Evolutionary conservation across 2,329 filamentous ascomycete species (phyloP).

Genomic region (Fusarium hostae): DNA sequence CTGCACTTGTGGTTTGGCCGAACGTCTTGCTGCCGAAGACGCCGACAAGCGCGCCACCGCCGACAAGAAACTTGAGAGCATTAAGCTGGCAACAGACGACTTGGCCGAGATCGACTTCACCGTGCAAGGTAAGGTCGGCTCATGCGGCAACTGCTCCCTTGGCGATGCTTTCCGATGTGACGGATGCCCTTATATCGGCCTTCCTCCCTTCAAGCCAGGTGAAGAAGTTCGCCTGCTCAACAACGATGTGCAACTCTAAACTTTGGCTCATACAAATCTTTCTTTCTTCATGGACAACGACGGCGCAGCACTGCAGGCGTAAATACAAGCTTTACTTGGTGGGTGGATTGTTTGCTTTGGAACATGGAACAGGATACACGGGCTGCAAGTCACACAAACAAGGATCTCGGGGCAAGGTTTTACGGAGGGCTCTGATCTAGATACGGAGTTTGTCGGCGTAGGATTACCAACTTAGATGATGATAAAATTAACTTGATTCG

Average conservation of each 20-base stretch:
- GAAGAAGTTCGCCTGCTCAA: conserved; percentile 92
- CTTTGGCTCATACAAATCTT: background rate
- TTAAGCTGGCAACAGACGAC: conserved; percentile 81
- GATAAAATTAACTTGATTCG: conserved; percentile 34
- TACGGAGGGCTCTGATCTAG: conserved; percentile 41
- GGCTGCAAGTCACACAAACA: conserved; percentile 24
- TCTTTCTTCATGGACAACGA: conserved; percentile 26
- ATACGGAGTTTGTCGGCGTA: conserved; percentile 41
- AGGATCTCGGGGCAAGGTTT: conserved; percentile 34
- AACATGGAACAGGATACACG: conserved; percentile 35
- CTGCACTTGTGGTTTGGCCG: conserved; percentile 92
- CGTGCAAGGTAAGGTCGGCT: conserved; percentile 95
- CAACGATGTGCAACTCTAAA: conserved; percentile 82
- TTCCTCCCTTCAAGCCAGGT: conserved; percentile 96
- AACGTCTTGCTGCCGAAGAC: conserved; percentile 89
- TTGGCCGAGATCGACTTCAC: conserved; percentile 92
- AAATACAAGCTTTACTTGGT: conserved; percentile 34
- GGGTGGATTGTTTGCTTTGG: conserved; percentile 28
- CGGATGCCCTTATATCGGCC: conserved; percentile 82
- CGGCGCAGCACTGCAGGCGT: conserved; percentile 41
- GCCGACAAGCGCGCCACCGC: conserved; percentile 75
- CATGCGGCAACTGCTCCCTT: conserved; percentile 92
- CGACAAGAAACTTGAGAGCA: conserved; percentile 70
- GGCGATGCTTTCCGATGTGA: conserved; percentile 88
- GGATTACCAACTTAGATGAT: conserved; percentile 38